Evolutionary conservation across 2,329 filamentous ascomycete genomes (phyloP), one percentile per base, ranked within the genome.

Genomic region (Cladosporium sp.): DNA sequence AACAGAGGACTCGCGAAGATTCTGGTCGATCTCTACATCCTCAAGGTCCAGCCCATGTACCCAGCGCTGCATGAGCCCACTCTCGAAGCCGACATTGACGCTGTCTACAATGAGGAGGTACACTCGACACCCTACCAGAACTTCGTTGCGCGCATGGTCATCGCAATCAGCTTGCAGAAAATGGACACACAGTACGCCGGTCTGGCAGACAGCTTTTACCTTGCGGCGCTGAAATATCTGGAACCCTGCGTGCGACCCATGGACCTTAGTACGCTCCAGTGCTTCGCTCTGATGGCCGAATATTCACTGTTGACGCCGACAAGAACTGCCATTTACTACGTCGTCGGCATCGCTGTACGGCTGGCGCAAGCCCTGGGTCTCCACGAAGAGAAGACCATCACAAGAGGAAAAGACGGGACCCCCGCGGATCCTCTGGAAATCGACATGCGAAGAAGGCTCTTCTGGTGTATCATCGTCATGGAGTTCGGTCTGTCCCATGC

Each of bases 251-350:
- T 98, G 63, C 88, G 89, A 62, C 88, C 90, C n/a, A 97, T 96
- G 83, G 92, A 98, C 76, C 79, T 97, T 32, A 91, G 89, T 72
- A 96, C 95, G 0, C 81, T 98, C 18, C 95, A 98, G 78, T 97
- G 94, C 71, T 88, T 97, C 63, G 86, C 90, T 3, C 80, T 99
- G 18, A 91, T 98, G 70, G 92, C 89, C 1, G 91, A 95, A 73
- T 98, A 98, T 77, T 98, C 95, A 0, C 83, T 98, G 23, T 81
- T 97, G 51, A 98, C 94, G 0, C 94, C 95, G 0, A 97, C 94
- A 1, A 85, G 93, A 67, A 97, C 92, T 5, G 93, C 94, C 18
- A 90, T 96, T 23, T 98, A 97, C 79, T 97, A 96, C 79, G 89
- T 97, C 58, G 87, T 97, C 54, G 95, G 95, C 7, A 86, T 97